phyloP scores from a whole-genome alignment of 257 asterid genomes.

The Parsonsia alboflavescens region DNA sequence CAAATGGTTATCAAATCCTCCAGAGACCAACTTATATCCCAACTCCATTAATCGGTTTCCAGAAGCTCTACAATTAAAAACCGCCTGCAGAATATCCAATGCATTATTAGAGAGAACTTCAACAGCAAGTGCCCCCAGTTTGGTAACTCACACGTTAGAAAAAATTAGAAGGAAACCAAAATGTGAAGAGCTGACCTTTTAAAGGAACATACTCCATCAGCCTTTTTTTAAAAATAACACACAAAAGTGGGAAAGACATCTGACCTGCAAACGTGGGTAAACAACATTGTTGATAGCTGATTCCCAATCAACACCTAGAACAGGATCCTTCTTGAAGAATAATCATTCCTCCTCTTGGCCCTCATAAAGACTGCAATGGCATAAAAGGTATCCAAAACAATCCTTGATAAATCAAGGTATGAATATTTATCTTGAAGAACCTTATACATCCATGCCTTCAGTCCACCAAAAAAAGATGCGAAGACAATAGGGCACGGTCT shows the following conservation, averaged over 20 bases:
- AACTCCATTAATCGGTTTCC: constrained; percentile 65
- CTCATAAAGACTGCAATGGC: constrained; percentile 74
- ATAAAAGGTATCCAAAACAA: neutral
- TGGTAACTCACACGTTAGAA: neutral
- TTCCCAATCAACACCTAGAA: constrained; percentile 77
- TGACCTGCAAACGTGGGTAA: constrained; percentile 89
- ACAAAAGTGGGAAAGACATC: constrained; percentile 6
- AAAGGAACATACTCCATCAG: neutral
- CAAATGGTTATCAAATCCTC: constrained; percentile 96
- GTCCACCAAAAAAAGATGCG: too few species aligned
- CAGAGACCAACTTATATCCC: constrained; percentile 87
- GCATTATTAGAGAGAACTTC: constrained; percentile 16
- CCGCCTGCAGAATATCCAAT: constrained; percentile 41
- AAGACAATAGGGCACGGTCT: too few species aligned
- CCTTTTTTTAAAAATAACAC: neutral
- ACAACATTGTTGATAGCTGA: constrained; percentile 86
- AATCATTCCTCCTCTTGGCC: constrained; percentile 99
- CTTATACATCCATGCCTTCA: too few species aligned
- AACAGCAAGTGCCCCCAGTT: constrained; percentile 78
- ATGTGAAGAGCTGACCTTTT: neutral
- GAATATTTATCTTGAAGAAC: neutral
- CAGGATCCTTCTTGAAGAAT: constrained; percentile 86
- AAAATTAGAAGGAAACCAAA: neutral
- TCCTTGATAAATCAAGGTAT: neutral
- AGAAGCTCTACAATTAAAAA: constrained; percentile 82